These are phyloP conservation scores for Calophaca sinica DNA, from an alignment of 306 rosid species.

Conservation along the genomic window DNA sequence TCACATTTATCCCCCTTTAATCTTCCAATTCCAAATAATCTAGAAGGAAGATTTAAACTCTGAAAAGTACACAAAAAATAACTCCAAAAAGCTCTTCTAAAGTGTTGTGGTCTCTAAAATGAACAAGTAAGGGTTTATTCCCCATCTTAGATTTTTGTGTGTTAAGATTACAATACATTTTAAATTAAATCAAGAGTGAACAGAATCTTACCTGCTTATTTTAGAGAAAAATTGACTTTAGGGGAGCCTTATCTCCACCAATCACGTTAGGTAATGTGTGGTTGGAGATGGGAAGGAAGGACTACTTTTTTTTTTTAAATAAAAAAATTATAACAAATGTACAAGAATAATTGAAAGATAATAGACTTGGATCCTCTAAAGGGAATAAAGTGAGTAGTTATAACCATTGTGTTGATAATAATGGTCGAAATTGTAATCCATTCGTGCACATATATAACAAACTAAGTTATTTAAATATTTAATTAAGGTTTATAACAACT, in stretches of 20 bases:
- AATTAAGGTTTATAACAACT: no score
- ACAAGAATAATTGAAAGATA: neutral
- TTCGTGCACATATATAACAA: no score
- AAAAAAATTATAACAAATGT: neutral
- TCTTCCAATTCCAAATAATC: neutral
- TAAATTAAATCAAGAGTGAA: neutral
- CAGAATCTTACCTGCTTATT: neutral
- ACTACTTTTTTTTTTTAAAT: no score
- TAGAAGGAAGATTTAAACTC: neutral
- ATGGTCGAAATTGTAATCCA: no score
- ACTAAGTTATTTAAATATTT: no score
- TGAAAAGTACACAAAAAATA: neutral
- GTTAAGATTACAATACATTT: conserved; percentile 6
- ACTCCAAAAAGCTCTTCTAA: no score
- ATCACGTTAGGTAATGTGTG: neutral
- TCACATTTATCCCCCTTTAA: neutral
- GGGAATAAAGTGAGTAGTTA: neutral
- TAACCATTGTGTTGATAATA: no score
- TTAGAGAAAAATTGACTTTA: neutral
- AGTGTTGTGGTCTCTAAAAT: no score
- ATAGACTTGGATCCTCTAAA: neutral
- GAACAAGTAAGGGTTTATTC: no score
- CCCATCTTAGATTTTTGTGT: neutral
- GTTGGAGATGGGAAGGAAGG: neutral
- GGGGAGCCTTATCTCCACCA: neutral